phyloP scores from a whole-genome alignment of 75 land plant genomes.

The Isoetes taiwanensis region DNA sequence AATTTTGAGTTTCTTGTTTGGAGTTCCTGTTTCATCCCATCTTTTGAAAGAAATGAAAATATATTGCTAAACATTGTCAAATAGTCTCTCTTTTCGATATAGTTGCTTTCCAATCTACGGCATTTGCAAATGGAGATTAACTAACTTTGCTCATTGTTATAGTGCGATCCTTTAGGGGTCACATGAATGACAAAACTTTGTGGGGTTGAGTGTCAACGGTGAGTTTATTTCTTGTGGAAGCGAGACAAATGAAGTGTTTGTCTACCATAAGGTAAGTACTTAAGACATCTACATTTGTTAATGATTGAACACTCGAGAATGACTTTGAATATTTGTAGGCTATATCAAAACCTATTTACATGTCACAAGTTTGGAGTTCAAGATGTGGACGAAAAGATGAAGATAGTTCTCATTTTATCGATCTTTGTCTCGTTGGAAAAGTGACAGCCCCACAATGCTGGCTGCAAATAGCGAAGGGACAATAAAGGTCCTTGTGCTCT shows the following conservation, averaged over 20 bases:
- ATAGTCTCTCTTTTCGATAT: too few relatives aligned
- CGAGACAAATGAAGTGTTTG: constrained; percentile 2
- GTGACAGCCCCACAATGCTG: constrained; percentile 6
- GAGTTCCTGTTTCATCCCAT: too few relatives aligned
- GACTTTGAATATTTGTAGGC: too few relatives aligned
- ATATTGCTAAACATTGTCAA: too few relatives aligned
- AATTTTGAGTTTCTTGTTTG: too few relatives aligned
- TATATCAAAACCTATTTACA: neutral
- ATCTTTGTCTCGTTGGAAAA: too few relatives aligned
- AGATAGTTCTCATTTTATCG: neutral
- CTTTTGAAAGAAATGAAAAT: too few relatives aligned
- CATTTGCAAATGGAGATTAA: too few relatives aligned
- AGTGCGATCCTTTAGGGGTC: neutral
- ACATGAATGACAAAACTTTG: constrained; percentile 3
- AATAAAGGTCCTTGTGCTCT: neutral
- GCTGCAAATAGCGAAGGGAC: constrained; percentile 7
- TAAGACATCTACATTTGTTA: too few relatives aligned
- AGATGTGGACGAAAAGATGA: neutral
- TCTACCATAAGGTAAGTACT: constrained; percentile 3
- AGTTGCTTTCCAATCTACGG: too few relatives aligned
- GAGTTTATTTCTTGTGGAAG: constrained; percentile 2
- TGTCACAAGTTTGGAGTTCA: neutral
- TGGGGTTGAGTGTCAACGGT: constrained; percentile 1
- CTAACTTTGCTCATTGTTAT: neutral
- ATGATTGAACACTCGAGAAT: too few relatives aligned